These are phyloP conservation scores for Fusarium oxysporum DNA, from an alignment of 2,329 filamentous ascomycete genomes.

Conservation along the genomic window DNA sequence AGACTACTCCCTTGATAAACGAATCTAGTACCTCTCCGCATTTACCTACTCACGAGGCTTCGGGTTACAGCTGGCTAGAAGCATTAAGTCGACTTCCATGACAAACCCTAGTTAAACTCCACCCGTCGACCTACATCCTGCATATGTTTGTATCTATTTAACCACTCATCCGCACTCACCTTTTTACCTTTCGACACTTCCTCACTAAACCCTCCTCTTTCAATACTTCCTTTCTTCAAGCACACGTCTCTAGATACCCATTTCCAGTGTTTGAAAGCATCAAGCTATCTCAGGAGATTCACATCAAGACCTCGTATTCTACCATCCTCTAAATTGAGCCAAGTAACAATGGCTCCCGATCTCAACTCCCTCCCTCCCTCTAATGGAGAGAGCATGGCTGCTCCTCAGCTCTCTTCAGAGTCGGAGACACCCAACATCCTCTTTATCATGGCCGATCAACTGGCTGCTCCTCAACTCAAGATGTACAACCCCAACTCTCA, in stretches of 20 bases:
- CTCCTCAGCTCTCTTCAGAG: conserved; percentile 34
- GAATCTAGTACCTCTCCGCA: conserved; percentile 28
- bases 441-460: conserved; percentile 97
- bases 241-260: conserved; percentile 4
- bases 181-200: neutral
- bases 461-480: conserved; percentile 89
- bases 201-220: neutral
- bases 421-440: conserved; percentile 57
- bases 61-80: conserved; percentile 15
- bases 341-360: conserved; percentile 73
- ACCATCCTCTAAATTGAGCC: neutral
- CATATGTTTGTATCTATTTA: conserved; percentile 21
- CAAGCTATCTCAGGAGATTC: neutral
- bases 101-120: conserved; percentile 3
- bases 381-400: conserved; percentile 45
- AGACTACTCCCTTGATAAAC: conserved; percentile 7
- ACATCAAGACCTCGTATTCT: neutral
- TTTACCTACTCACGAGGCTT: conserved; percentile 27
- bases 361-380: conserved; percentile 77
- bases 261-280: neutral
- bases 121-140: neutral
- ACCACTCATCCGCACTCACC: conserved; percentile 11
- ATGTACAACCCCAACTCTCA: conserved; percentile 90
- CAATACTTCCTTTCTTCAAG: neutral
- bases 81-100: conserved; percentile 12